Base-by-base conservation (phyloP, 768 basidiomycete genomes). In the Rhizopogon roseolus region DNA sequence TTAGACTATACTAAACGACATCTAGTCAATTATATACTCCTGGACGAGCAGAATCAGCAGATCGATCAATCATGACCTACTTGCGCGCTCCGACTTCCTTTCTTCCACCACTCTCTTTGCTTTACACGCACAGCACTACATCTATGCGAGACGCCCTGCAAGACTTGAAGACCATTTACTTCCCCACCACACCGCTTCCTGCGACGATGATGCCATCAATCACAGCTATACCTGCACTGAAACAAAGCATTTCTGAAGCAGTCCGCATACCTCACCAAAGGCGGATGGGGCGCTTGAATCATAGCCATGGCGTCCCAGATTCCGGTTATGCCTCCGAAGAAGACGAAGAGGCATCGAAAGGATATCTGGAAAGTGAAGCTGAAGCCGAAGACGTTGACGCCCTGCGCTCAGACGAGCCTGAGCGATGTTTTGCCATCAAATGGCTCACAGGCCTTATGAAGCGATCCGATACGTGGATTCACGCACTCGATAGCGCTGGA, bases 241-340 rank as follows among this genome's bases (percentile, higher is more conserved):
- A 29, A 55, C 46, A 56, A 45, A 53, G 54, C 4, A 32, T 65
- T 34, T 52, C 54, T 2, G 38, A 46, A 1, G 52, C 54, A 27
- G 52, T 66, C 5, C 48, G 52, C 60, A 27, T 56, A 68, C 37
- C 70, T 64, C 48, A 63, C 60, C 50, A 66, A 61, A 58, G 64
- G 28, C 64, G 52, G 50, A 54, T 41, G 13, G 52, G 28, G 9
- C 52, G 42, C 32, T 56, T 63, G 50, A 65, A 73, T 25, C 75
- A 75, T 53, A 76, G 77, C 49, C 67, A 63, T 8, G 70, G 70
- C 16, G 74, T 81, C 3, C 82, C 83, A 1, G 88, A 91, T 67
- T 90, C 88, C 10, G 89, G 89, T 36, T 90, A 90, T 58, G 89
- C 86, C 5, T 88, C 86, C 39, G 85, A 83, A 25, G 84, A 84